These are phyloP conservation scores for Saccharomyces hybrid DNA, from an alignment of 1,139 yeast species.

Conservation along the genomic window DNA sequence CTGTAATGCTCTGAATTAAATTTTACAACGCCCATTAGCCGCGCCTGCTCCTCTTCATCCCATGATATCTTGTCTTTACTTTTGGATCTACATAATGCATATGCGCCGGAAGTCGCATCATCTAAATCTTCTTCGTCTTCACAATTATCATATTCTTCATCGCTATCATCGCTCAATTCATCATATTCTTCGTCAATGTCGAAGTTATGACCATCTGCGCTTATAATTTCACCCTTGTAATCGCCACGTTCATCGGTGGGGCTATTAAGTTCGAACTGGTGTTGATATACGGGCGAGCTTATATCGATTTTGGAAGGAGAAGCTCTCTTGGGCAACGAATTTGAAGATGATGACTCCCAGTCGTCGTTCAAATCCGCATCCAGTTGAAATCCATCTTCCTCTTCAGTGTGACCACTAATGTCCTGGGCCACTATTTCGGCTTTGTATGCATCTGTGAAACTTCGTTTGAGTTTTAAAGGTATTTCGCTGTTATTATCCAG, in stretches of 20 bases:
- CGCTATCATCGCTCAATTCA: slow-evolving; percentile 21
- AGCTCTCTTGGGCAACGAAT: slow-evolving; percentile 5
- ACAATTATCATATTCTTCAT: slow-evolving; percentile 19
- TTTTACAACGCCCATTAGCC: slow-evolving; percentile 33
- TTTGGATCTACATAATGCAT: slow-evolving; percentile 37
- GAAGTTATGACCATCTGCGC: slow-evolving; percentile 9
- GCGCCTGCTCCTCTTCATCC: slow-evolving; percentile 35
- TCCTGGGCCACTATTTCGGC: slow-evolving; percentile 1
- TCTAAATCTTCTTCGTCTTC: slow-evolving; percentile 21
- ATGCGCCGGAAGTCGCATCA: slow-evolving; percentile 27
- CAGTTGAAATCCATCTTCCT: slow-evolving; percentile 30
- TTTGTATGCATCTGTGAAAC: not conserved
- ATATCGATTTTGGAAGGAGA: slow-evolving; percentile 6
- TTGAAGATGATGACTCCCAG: not conserved
- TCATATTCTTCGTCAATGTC: slow-evolving; percentile 18
- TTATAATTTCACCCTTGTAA: slow-evolving; percentile 3
- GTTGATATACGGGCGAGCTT: slow-evolving; percentile 12
- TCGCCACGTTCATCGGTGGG: not conserved
- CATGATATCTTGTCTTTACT: slow-evolving; percentile 37
- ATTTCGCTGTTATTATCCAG: slow-evolving; percentile 16
- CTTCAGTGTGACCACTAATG: slow-evolving; percentile 8
- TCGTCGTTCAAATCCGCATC: slow-evolving; percentile 2
- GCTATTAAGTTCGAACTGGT: slow-evolving; percentile 24
- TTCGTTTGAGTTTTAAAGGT: not conserved
- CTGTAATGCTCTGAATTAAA: slow-evolving; percentile 17